Evolutionary conservation across 2,329 filamentous ascomycete species (phyloP).

Genomic region (Diatrype stigma): DNA sequence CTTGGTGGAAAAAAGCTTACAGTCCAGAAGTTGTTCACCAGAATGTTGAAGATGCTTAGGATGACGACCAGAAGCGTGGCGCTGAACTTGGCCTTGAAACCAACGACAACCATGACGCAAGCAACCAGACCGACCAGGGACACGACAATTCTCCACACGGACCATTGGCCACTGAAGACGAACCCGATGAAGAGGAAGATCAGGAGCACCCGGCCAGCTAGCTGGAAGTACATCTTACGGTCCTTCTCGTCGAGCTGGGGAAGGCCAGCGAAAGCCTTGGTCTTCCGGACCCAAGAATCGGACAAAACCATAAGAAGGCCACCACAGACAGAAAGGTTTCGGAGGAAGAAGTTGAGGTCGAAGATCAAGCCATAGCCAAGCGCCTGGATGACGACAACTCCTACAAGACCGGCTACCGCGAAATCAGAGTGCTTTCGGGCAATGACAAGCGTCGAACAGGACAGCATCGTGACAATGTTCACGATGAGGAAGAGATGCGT

Average conservation of each 20-base stretch:
- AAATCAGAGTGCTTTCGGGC: slow-evolving; percentile 88
- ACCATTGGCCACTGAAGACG: slow-evolving; percentile 92
- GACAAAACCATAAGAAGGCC: slow-evolving; percentile 97
- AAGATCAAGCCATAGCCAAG: slow-evolving; percentile 97
- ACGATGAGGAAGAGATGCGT: slow-evolving; percentile 89
- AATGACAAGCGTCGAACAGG: slow-evolving; percentile 83
- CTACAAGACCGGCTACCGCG: slow-evolving; percentile 84
- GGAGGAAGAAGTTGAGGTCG: slow-evolving; percentile 99
- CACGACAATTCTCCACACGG: slow-evolving; percentile 79
- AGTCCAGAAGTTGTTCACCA: slow-evolving; percentile 99
- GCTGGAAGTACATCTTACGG: slow-evolving; percentile 99
- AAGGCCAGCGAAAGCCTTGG: slow-evolving; percentile 90
- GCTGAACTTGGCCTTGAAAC: slow-evolving; percentile 99
- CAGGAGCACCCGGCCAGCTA: slow-evolving; percentile 88
- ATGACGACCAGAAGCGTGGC: slow-evolving; percentile 93
- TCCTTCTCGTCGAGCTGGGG: slow-evolving; percentile 97
- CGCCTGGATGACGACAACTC: slow-evolving; percentile 87
- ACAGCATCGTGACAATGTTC: slow-evolving; percentile 85
- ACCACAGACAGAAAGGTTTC: slow-evolving; percentile 95
- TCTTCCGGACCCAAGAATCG: slow-evolving; percentile 97
- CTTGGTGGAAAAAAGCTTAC: slow-evolving; percentile 50
- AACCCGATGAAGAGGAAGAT: slow-evolving; percentile 98
- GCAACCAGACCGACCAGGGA: slow-evolving; percentile 82
- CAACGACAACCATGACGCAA: slow-evolving; percentile 97
- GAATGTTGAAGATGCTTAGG: slow-evolving; percentile 90